phyloP scores from a whole-genome alignment of 2,329 filamentous ascomycete genomes.

The Pseudogymnoascus sp. region DNA sequence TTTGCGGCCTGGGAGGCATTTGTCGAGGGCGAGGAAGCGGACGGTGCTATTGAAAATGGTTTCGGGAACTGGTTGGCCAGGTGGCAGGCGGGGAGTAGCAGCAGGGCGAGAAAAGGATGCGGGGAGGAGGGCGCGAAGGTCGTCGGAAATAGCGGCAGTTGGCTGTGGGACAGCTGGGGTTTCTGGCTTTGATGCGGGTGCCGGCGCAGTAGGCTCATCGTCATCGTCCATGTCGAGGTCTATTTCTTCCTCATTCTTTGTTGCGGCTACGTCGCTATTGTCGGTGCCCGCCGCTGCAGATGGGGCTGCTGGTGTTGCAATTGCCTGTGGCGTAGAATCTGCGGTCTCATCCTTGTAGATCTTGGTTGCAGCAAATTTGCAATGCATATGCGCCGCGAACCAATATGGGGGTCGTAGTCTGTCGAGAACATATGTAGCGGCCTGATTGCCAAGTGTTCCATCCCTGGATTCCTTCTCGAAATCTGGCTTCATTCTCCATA shows the following conservation, averaged over 20 bases:
- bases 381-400: constrained; percentile 91
- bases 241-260: constrained; percentile 59
- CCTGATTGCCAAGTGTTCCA: constrained; percentile 69
- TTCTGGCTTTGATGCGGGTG: constrained; percentile 12
- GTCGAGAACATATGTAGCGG: constrained; percentile 73
- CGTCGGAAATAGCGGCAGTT: constrained; percentile 36
- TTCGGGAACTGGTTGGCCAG: constrained; percentile 57
- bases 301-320: neutral
- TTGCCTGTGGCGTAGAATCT: neutral
- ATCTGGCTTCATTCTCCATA: constrained; percentile 67
- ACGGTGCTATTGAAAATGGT: constrained; percentile 72
- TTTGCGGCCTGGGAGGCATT: constrained; percentile 70
- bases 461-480: constrained; percentile 69
- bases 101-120: constrained; percentile 56
- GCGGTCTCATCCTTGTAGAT: constrained; percentile 34
- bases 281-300: neutral
- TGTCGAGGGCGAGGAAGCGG: constrained; percentile 83
- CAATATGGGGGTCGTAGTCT: constrained; percentile 74
- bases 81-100: constrained; percentile 31
- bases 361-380: constrained; percentile 70
- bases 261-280: neutral
- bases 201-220: constrained; percentile 18
- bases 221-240: constrained; percentile 54
- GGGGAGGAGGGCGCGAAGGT: constrained; percentile 65
- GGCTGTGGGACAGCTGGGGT: constrained; percentile 19